Evolutionary conservation across 169 alveolate genomes (phyloP), one percentile per base, ranked within the genome.

Genomic region (Eimeria falciformis): DNA sequence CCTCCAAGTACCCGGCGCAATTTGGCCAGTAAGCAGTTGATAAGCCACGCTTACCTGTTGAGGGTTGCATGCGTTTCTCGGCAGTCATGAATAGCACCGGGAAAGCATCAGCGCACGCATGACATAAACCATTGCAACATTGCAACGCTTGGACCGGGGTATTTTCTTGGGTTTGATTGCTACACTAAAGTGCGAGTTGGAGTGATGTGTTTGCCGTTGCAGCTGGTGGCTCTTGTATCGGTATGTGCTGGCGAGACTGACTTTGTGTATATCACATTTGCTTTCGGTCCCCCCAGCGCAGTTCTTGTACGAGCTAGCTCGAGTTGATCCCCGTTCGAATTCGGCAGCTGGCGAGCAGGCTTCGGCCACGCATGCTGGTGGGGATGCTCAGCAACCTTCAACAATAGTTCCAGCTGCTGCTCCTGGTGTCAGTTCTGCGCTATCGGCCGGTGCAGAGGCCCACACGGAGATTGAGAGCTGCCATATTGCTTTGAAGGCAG

Each of bases 201-300:
- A 4, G 18, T 0, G 3, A 45, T 78, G 83, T 46, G 58, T 23
- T 27, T 45, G 5, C 7, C 45, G 45, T 18, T 56, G 78, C 93
- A 90, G 93, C 43, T 90, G 93, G 93, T 90, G 90, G 93, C 93
- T 90, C 21, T 71, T 90, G 71, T 68, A 75, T 43, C 58, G 75
- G 33, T 90, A 90, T 73, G 93, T 90, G 68, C 23, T 90, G 90
- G 93, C 93, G 84, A 58, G 93, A 12, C 87, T 90, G 27, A 68
- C 77, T 27, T 83, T 90, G 69, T 90, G 88, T 40, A 43, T 58
- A 12, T 75, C 87, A 14, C 50, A 69, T 43, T 71, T 90, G 33
- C 84, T 90, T 37, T 78, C 90, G 65, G 46, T 90, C n/a, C 65
- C 82, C 27, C 90, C 93, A 18, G 68, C 93, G 69, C 79, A 33